Base-by-base conservation (phyloP, 2,329 filamentous ascomycete genomes). In the Colletotrichum endophyticum region DNA sequence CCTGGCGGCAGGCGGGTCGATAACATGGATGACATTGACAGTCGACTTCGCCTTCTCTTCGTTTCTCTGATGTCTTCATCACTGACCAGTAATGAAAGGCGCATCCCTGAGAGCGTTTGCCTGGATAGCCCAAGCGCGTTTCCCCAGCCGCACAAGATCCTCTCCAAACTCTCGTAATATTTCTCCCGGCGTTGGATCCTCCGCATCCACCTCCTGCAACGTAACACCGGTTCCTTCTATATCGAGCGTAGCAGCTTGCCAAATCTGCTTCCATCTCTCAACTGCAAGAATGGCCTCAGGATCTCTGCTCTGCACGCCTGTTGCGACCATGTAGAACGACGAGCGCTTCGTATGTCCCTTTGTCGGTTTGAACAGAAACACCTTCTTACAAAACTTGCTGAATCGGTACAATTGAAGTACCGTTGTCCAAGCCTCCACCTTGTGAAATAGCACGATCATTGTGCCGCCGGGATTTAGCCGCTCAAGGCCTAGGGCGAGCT, bases 281-380 rank as follows among this genome's bases (percentile, higher is more conserved):
- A 91, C 76, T 0, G 87, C 85, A 12, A 74, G 28, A 0, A 79
- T 4, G 0, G 87, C 88, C 32, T 83, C 80, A 0, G 78, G 63
- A 16, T 77, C 73, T 5, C 80, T 53, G 7, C 82, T 81, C 56
- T 85, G 81, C 0, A 92, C 81, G 6, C 86, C 78, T 2, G 80
- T 85, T 3, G 89, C 89, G 13, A 91, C 75, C 79, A 91, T 82
- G 78, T 92, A 92, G 77, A 91, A 92, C 0, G 89, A 91, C 0
- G 86, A 88, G 5, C 86, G 81, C 25, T 81, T 87, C 2, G 78
- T 79, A 75, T 91, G 88, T 2, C 73, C 78, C 2, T 13, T 79
- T 3, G 13, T 78, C 0, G 88, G 88, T 78, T 92, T 92, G 79
- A 85, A 88, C 0, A 90, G 77, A 13, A 27, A 57, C 0, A 91